These are phyloP conservation scores for Pistacia vera DNA, from an alignment of 345 rosid species.

Conservation along the genomic window DNA sequence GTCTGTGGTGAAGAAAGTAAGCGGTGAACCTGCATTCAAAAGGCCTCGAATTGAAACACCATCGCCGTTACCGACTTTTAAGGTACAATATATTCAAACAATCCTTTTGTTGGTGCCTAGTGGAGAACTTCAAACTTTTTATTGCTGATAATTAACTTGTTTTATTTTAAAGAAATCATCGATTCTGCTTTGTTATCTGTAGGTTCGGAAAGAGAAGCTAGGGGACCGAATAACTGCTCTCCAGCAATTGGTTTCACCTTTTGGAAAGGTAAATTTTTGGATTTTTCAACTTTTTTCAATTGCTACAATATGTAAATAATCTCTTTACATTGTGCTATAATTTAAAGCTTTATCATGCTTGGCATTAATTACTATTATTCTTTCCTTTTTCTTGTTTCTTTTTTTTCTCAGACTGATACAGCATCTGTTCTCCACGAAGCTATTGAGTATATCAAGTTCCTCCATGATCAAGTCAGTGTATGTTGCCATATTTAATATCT, in stretches of 20 bases:
- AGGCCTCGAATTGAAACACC: constrained; percentile 72
- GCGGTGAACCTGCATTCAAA: constrained; percentile 46
- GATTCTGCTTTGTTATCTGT: constrained; percentile 12
- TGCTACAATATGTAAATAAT: constrained; percentile 6
- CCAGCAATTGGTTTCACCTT: constrained; percentile 95
- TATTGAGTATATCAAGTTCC: constrained; percentile 74
- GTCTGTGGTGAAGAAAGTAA: constrained; percentile 40
- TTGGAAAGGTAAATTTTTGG: constrained; percentile 74
- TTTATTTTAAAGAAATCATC: constrained; percentile 8
- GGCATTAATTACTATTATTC: background rate
- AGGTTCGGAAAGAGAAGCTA: constrained; percentile 94
- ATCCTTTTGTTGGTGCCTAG: constrained; percentile 1
- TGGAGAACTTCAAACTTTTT: background rate
- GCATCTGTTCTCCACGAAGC: constrained; percentile 97
- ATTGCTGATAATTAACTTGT: background rate
- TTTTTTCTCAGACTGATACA: constrained; percentile 77
- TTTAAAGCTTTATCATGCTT: constrained; percentile 11
- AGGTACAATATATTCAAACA: constrained; percentile 47
- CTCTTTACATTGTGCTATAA: constrained; percentile 11
- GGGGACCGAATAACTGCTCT: constrained; percentile 98
- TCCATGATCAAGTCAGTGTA: constrained; percentile 80
- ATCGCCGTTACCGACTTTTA: constrained; percentile 75
- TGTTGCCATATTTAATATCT: constrained; percentile 7
- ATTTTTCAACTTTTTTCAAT: constrained; percentile 21
- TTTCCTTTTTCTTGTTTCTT: constrained; percentile 8